Percentiles rank a stretch among this genome's conserved stretches.
phyloP scores from a whole-genome alignment of 257 asterid species.

The Petunia axillaris region DNA sequence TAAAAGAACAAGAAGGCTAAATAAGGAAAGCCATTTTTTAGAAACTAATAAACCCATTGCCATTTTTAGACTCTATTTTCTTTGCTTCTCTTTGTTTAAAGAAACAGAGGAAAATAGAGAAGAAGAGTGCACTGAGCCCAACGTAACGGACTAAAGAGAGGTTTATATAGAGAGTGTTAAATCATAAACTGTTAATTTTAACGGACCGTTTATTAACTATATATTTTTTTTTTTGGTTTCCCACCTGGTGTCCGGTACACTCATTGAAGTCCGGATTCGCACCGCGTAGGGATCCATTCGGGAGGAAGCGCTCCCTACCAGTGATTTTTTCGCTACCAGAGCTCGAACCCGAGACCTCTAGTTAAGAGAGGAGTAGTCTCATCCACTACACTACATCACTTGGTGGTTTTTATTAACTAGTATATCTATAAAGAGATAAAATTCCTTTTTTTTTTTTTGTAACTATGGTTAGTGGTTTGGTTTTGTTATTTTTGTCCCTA shows the following conservation, averaged over 20 bases:
- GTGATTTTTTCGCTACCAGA: no score
- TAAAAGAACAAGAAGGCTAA: slow-evolving; percentile 45
- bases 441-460: no score
- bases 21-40: slow-evolving; percentile 40
- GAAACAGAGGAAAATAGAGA: slow-evolving; percentile 24
- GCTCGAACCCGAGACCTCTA: no score
- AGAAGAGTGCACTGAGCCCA: slow-evolving; percentile 45
- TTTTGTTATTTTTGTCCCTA: neutral
- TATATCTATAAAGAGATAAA: no score
- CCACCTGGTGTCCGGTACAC: no score
- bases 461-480: slow-evolving; percentile 37
- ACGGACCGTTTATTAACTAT: slow-evolving; percentile 59
- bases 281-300: no score
- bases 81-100: slow-evolving; percentile 26
- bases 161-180: slow-evolving; percentile 55
- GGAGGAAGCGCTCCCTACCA: no score
- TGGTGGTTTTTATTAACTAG: no score
- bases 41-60: slow-evolving; percentile 38
- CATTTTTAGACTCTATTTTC: slow-evolving; percentile 23
- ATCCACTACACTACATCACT: no score
- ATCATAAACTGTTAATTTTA: slow-evolving; percentile 44
- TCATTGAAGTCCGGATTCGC: no score
- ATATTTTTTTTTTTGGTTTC: no score
- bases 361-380: no score
- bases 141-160: slow-evolving; percentile 58